Percentiles rank a stretch among this genome's conserved stretches.
phyloP scores from a whole-genome alignment of 139 green algal species.

The Axilococcus clingmanii region DNA sequence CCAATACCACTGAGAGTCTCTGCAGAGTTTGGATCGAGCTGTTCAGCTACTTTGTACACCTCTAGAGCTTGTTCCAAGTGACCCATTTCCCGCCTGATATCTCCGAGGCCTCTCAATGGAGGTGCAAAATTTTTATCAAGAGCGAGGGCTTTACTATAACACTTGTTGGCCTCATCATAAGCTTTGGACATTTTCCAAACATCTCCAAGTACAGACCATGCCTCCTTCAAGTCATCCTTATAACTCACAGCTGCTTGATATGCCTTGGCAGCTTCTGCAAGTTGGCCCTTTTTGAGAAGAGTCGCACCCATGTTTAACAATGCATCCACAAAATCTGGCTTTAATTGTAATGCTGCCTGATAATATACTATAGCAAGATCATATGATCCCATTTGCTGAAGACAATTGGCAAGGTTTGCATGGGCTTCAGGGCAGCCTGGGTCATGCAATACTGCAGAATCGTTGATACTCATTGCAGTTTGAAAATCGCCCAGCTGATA shows the following conservation, averaged over 20 bases:
- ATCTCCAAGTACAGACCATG: conserved; percentile 74
- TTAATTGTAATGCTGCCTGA: conserved; percentile 56
- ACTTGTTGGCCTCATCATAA: conserved; percentile 37
- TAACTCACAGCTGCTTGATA: conserved; percentile 48
- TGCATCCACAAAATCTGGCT: conserved; percentile 61
- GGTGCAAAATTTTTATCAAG: conserved; percentile 42
- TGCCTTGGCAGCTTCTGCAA: conserved; percentile 53
- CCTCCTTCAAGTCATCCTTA: conserved; percentile 46
- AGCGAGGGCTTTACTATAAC: conserved; percentile 57
- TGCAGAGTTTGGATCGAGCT: conserved; percentile 39
- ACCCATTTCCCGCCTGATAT: conserved; percentile 45
- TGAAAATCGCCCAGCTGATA: conserved; percentile 70
- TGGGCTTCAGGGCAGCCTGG: conserved; percentile 31
- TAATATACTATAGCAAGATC: conserved; percentile 83
- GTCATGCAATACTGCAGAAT: conserved; percentile 60
- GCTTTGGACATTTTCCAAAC: conserved; percentile 42
- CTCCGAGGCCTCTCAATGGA: conserved; percentile 69
- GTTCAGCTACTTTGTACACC: conserved; percentile 57
- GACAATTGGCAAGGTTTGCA: conserved; percentile 64
- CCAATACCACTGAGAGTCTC: conserved; percentile 68
- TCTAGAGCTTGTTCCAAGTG: conserved; percentile 40
- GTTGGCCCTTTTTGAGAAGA: conserved; percentile 55
- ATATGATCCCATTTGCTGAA: conserved; percentile 63
- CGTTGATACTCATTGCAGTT: conserved; percentile 54
- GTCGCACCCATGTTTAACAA: conserved; percentile 70